Evolutionary conservation across 2,329 filamentous ascomycete genomes (phyloP).

Genomic region (Neurospora crassa): DNA sequence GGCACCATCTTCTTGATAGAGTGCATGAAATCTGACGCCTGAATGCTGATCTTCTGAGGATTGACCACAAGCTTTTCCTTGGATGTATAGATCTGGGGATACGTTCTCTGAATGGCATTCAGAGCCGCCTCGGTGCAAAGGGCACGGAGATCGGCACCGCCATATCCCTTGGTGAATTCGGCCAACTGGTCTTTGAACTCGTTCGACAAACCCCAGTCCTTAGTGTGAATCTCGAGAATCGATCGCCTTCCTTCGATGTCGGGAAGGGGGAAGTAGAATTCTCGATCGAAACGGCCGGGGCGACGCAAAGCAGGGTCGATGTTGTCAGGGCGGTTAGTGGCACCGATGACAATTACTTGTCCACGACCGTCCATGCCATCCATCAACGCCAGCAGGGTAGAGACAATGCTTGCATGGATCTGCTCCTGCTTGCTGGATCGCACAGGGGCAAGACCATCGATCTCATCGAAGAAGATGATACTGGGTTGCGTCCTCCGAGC

Average conservation of each 20-base stretch:
- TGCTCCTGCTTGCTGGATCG: slow-evolving; percentile 97
- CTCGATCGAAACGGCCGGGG: slow-evolving; percentile 89
- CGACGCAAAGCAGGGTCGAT: slow-evolving; percentile 92
- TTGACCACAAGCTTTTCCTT: slow-evolving; percentile 86
- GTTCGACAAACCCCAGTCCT: slow-evolving; percentile 77
- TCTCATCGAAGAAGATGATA: slow-evolving; percentile 99
- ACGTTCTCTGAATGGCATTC: slow-evolving; percentile 90
- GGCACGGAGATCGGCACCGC: slow-evolving; percentile 87
- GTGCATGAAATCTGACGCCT: slow-evolving; percentile 93
- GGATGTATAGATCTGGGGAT: slow-evolving; percentile 90
- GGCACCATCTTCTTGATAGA: slow-evolving; percentile 94
- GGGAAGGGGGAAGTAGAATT: slow-evolving; percentile 95
- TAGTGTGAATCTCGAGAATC: slow-evolving; percentile 92
- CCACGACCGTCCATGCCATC: slow-evolving; percentile 97
- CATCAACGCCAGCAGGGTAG: slow-evolving; percentile 88
- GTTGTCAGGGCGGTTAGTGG: slow-evolving; percentile 94
- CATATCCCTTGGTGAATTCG: slow-evolving; percentile 88
- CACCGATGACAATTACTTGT: slow-evolving; percentile 96
- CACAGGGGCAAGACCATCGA: slow-evolving; percentile 91
- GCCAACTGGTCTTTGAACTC: slow-evolving; percentile 77
- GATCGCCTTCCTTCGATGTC: slow-evolving; percentile 69
- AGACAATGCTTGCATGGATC: slow-evolving; percentile 96
- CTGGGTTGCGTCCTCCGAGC: slow-evolving; percentile 92
- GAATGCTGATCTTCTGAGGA: slow-evolving; percentile 71
- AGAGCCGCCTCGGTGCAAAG: slow-evolving; percentile 92